Evolutionary conservation across 352 stramenopile genomes (phyloP).

Genomic region (Aphanomyces stellatus): DNA sequence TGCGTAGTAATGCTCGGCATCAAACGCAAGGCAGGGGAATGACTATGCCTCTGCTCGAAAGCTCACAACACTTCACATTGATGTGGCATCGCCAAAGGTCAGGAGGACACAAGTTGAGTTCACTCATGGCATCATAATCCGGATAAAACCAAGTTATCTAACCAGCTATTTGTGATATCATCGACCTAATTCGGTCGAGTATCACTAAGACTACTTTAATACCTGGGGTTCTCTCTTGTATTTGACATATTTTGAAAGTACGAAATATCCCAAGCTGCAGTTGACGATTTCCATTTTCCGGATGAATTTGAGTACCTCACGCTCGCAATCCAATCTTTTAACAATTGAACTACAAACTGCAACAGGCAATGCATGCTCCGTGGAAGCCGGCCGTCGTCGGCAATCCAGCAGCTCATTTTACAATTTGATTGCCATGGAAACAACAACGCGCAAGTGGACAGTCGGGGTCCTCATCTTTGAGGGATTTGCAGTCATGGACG

Average conservation of each 20-base stretch:
- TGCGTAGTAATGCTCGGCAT: too few relatives aligned
- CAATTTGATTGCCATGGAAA: not conserved
- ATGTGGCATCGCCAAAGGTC: too few relatives aligned
- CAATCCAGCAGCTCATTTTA: not conserved
- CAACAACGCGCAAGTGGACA: not conserved
- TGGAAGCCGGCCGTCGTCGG: not conserved
- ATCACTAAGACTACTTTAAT: not conserved
- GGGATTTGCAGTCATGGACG: not conserved
- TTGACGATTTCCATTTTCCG: not conserved
- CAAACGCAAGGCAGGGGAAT: too few relatives aligned
- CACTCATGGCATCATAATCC: too few relatives aligned
- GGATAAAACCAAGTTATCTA: too few relatives aligned
- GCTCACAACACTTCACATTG: too few relatives aligned
- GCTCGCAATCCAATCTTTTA: not conserved
- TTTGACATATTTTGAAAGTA: not conserved
- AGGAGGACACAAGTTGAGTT: too few relatives aligned
- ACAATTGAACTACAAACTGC: not conserved
- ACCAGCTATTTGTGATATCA: too few relatives aligned
- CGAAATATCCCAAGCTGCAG: not conserved
- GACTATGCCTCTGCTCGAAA: too few relatives aligned
- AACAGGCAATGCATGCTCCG: not conserved
- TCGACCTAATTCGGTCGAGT: not conserved
- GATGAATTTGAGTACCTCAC: not conserved
- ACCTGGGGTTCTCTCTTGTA: not conserved
- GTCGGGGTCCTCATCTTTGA: conserved; percentile 5